Base-by-base conservation (phyloP, 1,284 basidiomycete genomes). In the Ceratobasidium sp. region DNA sequence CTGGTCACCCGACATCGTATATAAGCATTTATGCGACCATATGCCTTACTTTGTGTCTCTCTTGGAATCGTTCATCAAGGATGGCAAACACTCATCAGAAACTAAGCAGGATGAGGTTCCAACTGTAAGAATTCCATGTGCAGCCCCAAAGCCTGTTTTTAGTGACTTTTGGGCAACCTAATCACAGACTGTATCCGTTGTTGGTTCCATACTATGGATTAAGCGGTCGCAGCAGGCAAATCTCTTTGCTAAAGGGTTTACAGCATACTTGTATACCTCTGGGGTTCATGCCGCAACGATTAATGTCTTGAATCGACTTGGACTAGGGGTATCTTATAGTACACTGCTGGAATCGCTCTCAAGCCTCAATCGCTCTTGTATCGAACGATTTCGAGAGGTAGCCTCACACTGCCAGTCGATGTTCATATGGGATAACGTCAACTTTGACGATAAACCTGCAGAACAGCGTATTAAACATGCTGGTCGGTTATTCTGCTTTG, bases 371-470 rank as follows among this genome's bases (percentile, higher is more conserved):
- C 3, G n/a, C 5, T 54, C 53, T 30, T 54, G 53, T n/a, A 54
- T n/a, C 6, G 3, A 54, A 3, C 33, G 28, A 4, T 28, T 54
- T 14, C 25, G 53, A 3, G 30, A 54, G n/a, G 53, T 54, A 30
- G 53, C 53, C n/a, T 16, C 33, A 14, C 28, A 21, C 9, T 54
- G 53, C n/a, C 33, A 12, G 12, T 54, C 53, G 28, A 30, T 30
- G 7, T 54, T 54, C 12, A 30, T 54, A 25, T 54, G 53, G 53
- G 53, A 54, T n/a, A 54, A 54, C 25, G 33, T 54, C 9, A 54
- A 54, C n/a, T 54, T 54, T 21, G 25, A n/a, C 2, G 3, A 30
- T 25, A 12, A 54, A 14, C 33, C 21, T 16, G 53, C 25, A 16
- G 53, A 54, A 12, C 25, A 54, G 33, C 25, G 53, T 12, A 36